phyloP scores from a whole-genome alignment of 495 filamentous ascomycete genomes.

The Penicillium flavigenum region DNA sequence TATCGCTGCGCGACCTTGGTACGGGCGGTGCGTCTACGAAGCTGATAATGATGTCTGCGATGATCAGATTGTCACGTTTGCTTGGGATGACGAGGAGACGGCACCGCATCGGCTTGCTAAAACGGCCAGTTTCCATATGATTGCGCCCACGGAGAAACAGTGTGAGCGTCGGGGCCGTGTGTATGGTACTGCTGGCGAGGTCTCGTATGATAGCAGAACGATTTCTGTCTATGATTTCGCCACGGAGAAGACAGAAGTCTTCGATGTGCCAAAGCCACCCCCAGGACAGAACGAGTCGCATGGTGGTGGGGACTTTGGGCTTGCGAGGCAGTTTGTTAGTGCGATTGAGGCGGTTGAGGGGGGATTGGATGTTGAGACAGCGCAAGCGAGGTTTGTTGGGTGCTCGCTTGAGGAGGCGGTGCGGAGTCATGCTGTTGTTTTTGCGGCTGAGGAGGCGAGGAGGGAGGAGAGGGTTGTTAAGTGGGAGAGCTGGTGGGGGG shows the following conservation, averaged over 20 bases:
- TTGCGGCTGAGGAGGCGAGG: conserved; percentile 88
- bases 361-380: conserved; percentile 63
- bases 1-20: conserved; percentile 71
- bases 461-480: conserved; percentile 63
- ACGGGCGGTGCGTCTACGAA: conserved; percentile 92
- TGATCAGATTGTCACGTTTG: conserved; percentile 82
- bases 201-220: conserved; percentile 61
- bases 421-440: conserved; percentile 88
- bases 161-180: conserved; percentile 79
- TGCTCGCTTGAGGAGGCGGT: conserved; percentile 83
- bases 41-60: conserved; percentile 86
- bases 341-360: conserved; percentile 78
- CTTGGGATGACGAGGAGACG: conserved; percentile 60
- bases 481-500: conserved; percentile 80
- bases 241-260: conserved; percentile 20
- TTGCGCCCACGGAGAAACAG: conserved; percentile 81
- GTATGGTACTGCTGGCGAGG: conserved; percentile 83
- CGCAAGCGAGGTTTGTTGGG: conserved; percentile 73
- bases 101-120: conserved; percentile 62
- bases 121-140: conserved; percentile 90
- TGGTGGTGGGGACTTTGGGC: conserved; percentile 84
- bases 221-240: conserved; percentile 48
- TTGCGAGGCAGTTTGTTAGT: conserved; percentile 73
- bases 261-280: conserved; percentile 38
- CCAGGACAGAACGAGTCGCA: conserved; percentile 51